Evolutionary conservation across 1,284 basidiomycete genomes (phyloP).

Genomic region (Leccinum brunneo-olivaceum): DNA sequence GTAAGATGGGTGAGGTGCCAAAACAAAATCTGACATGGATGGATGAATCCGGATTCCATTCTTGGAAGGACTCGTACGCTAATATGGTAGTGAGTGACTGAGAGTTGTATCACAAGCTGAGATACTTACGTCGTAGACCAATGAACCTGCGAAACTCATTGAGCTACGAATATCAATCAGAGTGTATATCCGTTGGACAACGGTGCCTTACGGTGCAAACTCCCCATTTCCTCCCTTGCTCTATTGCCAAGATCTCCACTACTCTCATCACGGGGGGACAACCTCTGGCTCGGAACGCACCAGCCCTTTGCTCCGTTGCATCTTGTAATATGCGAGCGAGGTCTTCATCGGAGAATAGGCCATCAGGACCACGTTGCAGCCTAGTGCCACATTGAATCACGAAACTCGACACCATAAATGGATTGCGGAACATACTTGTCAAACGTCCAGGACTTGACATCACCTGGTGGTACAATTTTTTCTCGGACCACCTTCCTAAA

Average conservation of each 20-base stretch:
- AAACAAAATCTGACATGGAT: slow-evolving; percentile 44
- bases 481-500: slow-evolving; percentile 37
- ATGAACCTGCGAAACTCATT: slow-evolving; percentile 64
- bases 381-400: slow-evolving; percentile 26
- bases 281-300: slow-evolving; percentile 71
- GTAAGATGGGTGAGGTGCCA: neutral
- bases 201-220: slow-evolving; percentile 54
- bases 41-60: slow-evolving; percentile 71
- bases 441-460: slow-evolving; percentile 47
- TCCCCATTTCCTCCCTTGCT: slow-evolving; percentile 67
- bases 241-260: slow-evolving; percentile 69
- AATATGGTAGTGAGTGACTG: neutral
- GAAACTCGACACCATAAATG: neutral
- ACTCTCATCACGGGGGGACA: slow-evolving; percentile 63
- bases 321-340: slow-evolving; percentile 61
- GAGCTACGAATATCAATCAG: slow-evolving; percentile 48
- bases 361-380: slow-evolving; percentile 45
- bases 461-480: slow-evolving; percentile 31
- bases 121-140: slow-evolving; percentile 39
- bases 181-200: neutral
- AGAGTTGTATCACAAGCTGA: neutral
- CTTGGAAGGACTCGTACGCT: slow-evolving; percentile 60
- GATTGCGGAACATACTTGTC: slow-evolving; percentile 34
- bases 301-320: slow-evolving; percentile 60
- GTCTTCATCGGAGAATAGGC: slow-evolving; percentile 63